Evolutionary conservation across 1,284 basidiomycete genomes (phyloP), one percentile per base, ranked within the genome.

Genomic region (Pseudozyma thailandica): DNA sequence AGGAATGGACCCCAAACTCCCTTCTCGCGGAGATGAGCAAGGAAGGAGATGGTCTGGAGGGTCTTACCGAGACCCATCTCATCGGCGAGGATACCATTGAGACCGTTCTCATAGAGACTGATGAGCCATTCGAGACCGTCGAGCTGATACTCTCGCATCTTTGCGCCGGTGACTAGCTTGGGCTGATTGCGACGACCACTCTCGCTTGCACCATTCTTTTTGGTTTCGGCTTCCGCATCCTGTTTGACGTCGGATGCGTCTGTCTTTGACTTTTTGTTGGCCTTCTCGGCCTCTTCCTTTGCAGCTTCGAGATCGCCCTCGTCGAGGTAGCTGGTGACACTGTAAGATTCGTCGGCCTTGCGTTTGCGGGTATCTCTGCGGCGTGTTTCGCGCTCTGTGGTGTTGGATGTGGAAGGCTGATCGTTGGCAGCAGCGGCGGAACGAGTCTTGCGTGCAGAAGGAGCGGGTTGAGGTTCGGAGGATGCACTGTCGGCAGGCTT

Each of bases 121-220:
- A 92, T 90, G 90, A 98, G 93, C 95, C 95, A 98, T 70, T 95
- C 92, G 15, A 98, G 88, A 5, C 95, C 95, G 50, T 94, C 92
- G 1, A 98, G 87, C 83, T 98, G 95, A 81, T 98, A 98, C 44
- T 91, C 88, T 76, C 93, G 92, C 70, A 97, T 84, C 48, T 85
- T 90, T 2, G 90, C 92, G 6, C 94, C 94, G 0, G 92, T 94
- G 41, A 97, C 85, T 15, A 94, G 84, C 1, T 86, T 85, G 0
- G 94, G 92, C 82, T 95, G 93, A 52, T 65, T 68, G 18, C 74
- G 72, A 39, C 64, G 64, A 15, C 58, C 64, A 8, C 50, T 55
- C 10, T 59, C 26, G 55, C 49, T 62, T 44, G 23, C 20, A 7
- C 53, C 73, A 70, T 23, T 76, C 74, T 38, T 73, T 58, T 65